phyloP scores from a whole-genome alignment of 768 basidiomycete genomes.

The Cystobasidium onofrii region DNA sequence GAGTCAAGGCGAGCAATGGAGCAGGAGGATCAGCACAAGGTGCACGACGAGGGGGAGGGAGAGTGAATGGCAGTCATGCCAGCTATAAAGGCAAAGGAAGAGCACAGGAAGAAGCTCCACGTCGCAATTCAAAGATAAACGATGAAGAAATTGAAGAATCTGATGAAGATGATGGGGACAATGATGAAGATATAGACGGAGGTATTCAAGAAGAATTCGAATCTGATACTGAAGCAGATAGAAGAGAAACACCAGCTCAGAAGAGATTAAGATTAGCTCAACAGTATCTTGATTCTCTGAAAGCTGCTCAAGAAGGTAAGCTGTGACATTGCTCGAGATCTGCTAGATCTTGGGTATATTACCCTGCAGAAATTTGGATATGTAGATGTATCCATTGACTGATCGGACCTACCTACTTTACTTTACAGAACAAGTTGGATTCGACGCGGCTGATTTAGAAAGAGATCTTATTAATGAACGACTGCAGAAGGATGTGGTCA shows the following conservation, averaged over 20 bases:
- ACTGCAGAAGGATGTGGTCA: slow-evolving; percentile 76
- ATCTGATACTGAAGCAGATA: slow-evolving; percentile 55
- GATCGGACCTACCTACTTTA: neutral
- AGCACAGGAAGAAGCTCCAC: neutral
- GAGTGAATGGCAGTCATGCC: neutral
- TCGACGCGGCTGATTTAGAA: slow-evolving; percentile 92
- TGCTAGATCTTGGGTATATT: too few relatives aligned
- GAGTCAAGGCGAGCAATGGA: neutral
- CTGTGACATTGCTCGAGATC: neutral
- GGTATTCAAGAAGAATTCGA: neutral
- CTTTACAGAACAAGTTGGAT: slow-evolving; percentile 67
- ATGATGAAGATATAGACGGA: neutral
- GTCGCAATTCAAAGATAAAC: slow-evolving; percentile 2
- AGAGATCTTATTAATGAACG: slow-evolving; percentile 81
- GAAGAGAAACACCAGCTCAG: slow-evolving; percentile 78
- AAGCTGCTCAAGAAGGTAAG: slow-evolving; percentile 60
- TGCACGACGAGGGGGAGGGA: neutral
- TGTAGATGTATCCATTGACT: neutral
- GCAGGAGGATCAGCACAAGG: neutral
- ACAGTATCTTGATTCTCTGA: slow-evolving; percentile 76
- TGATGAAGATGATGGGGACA: neutral
- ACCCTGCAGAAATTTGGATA: neutral
- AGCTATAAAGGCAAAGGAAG: slow-evolving; percentile 19
- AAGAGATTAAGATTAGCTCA: slow-evolving; percentile 85
- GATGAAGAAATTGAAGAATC: slow-evolving; percentile 25